Evolutionary conservation across 768 basidiomycete genomes (phyloP).

Genomic region (Boletus tylopilopsis): DNA sequence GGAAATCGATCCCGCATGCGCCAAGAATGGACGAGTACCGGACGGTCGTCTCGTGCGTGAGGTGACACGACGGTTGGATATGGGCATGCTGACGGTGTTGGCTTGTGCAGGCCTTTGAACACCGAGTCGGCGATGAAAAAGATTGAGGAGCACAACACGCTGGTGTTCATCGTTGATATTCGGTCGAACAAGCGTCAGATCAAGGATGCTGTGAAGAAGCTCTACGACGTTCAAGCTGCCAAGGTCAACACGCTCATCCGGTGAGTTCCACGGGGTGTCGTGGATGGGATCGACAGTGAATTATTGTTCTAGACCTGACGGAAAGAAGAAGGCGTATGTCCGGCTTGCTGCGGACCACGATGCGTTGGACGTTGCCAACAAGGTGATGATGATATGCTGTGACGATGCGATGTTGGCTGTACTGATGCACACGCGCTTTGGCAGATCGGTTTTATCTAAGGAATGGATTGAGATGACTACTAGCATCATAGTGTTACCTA

Average conservation of each 20-base stretch:
- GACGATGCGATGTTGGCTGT: background rate
- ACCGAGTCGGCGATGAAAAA: conserved; percentile 99
- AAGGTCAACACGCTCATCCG: conserved; percentile 99
- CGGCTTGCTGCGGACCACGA: conserved; percentile 94
- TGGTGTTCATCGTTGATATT: conserved; percentile 96
- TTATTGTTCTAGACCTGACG: conserved; percentile 70
- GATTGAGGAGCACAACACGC: conserved; percentile 99
- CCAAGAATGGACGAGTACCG: conserved; percentile 97
- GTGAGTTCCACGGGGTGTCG: conserved; percentile 41
- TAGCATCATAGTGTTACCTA: too few relatives aligned
- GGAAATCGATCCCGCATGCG: conserved; percentile 88
- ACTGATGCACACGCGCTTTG: conserved; percentile 3
- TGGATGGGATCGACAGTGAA: conserved; percentile 1
- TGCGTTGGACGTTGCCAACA: conserved; percentile 96
- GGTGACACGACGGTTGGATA: too few relatives aligned
- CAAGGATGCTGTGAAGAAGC: conserved; percentile 98
- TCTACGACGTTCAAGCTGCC: conserved; percentile 94
- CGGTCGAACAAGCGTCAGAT: conserved; percentile 98
- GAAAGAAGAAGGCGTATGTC: conserved; percentile 99
- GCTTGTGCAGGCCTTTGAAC: conserved; percentile 65
- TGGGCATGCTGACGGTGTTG: background rate
- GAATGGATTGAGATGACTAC: background rate
- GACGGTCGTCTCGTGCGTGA: conserved; percentile 81
- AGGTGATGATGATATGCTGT: conserved; percentile 46
- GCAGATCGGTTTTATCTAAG: conserved; percentile 89